phyloP scores from a whole-genome alignment of 352 stramenopile species.

The Ophiocytium majus region DNA sequence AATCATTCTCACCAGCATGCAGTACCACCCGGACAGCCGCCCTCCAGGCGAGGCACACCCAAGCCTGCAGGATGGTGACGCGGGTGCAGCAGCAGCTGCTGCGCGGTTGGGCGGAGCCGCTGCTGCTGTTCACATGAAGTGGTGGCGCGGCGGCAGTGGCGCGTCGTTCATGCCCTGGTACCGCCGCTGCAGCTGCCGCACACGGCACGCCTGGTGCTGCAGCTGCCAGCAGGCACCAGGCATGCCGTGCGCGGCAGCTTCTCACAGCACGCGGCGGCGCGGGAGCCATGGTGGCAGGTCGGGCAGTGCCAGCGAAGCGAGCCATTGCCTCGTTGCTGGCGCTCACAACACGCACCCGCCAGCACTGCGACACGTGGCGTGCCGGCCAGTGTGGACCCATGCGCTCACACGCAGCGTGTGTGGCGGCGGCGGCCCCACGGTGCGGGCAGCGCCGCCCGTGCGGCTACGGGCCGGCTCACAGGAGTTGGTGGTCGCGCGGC shows the following conservation, averaged over 20 bases:
- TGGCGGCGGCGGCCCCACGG: too few species aligned
- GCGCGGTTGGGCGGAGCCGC: background rate
- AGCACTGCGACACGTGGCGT: background rate
- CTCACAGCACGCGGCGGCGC: background rate
- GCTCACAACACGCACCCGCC: too few species aligned
- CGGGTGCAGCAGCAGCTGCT: too few species aligned
- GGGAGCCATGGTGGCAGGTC: background rate
- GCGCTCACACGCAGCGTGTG: too few species aligned
- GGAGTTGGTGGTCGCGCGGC: background rate
- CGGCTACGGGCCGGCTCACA: background rate
- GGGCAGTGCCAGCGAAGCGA: background rate
- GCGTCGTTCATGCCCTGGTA: too few species aligned
- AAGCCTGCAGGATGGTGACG: too few species aligned
- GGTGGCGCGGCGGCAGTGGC: background rate
- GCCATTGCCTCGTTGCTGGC: too few species aligned
- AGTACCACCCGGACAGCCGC: too few species aligned
- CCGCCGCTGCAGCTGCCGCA: background rate
- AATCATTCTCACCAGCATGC: too few species aligned
- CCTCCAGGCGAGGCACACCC: too few species aligned
- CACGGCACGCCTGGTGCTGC: too few species aligned
- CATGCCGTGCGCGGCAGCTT: background rate
- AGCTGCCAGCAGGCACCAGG: background rate
- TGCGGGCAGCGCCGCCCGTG: background rate
- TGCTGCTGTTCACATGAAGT: background rate
- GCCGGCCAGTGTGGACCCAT: background rate